These are phyloP conservation scores for Solanum corneliomulleri DNA, from an alignment of 257 asterid genomes.

Conservation along the genomic window DNA sequence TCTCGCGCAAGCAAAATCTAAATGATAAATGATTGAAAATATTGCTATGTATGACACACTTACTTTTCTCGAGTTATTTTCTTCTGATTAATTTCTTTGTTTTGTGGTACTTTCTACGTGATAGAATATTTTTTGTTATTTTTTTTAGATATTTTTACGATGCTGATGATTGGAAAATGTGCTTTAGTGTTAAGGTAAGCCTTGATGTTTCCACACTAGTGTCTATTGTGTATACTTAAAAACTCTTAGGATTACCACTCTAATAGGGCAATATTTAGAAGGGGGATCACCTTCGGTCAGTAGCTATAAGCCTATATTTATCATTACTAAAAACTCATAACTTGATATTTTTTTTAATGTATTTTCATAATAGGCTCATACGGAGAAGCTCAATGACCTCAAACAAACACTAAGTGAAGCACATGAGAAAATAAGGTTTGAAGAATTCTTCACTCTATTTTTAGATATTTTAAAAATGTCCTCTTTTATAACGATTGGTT, in stretches of 20 bases:
- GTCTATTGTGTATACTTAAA: too few species aligned
- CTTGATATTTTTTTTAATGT: neutral
- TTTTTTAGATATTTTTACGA: neutral
- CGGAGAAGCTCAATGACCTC: neutral
- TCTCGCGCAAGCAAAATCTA: too few species aligned
- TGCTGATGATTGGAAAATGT: slow-evolving; percentile 1
- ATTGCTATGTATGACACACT: slow-evolving; percentile 28
- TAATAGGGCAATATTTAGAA: too few species aligned
- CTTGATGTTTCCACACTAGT: neutral
- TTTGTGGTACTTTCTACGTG: neutral
- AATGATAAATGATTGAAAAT: slow-evolving; percentile 22
- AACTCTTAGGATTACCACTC: too few species aligned
- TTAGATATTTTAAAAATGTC: neutral
- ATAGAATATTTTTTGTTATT: neutral
- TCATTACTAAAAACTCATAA: neutral
- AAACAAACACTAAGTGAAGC: neutral
- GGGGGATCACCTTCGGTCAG: neutral
- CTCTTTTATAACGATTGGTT: neutral
- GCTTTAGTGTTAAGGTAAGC: neutral
- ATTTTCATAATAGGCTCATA: neutral
- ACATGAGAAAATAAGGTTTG: neutral
- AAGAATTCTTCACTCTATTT: neutral
- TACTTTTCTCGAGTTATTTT: neutral
- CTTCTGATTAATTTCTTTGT: neutral
- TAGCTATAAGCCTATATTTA: too few species aligned